Evolutionary conservation across 768 basidiomycete genomes (phyloP).

Genomic region (Boletus rufocinnamomeus): DNA sequence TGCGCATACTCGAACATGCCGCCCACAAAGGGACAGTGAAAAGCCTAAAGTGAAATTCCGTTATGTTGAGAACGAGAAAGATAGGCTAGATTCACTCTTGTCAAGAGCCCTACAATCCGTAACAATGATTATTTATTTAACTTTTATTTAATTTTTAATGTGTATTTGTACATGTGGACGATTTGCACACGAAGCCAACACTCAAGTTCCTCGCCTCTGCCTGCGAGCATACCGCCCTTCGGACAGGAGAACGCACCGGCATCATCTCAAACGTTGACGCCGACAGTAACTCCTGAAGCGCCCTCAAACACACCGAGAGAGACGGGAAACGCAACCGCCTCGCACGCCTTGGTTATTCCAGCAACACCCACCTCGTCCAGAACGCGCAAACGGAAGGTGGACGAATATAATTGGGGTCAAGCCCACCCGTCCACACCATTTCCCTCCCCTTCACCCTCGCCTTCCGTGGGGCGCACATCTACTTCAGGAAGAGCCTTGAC

Average conservation of each 20-base stretch:
- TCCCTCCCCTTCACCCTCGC: conserved; percentile 18
- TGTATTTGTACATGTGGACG: no score
- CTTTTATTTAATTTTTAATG: no score
- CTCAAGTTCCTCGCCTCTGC: conserved; percentile 19
- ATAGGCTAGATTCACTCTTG: no score
- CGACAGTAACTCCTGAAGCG: background rate
- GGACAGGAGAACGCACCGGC: conserved; percentile 9
- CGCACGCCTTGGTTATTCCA: conserved; percentile 3
- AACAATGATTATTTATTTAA: no score
- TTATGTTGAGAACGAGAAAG: no score
- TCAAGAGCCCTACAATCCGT: no score
- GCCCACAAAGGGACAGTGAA: no score
- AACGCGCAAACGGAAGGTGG: conserved; percentile 26
- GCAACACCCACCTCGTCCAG: conserved; percentile 19
- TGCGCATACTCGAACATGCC: no score
- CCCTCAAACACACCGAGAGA: conserved; percentile 3
- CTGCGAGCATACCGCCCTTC: conserved; percentile 20
- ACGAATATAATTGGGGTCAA: conserved; percentile 19
- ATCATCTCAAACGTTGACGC: conserved; percentile 15
- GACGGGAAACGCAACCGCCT: background rate
- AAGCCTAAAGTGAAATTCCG: no score
- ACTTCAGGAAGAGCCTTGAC: conserved; percentile 4
- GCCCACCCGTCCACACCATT: conserved; percentile 6
- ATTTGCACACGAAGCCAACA: no score
- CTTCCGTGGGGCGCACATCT: conserved; percentile 8